Conservation (phyloP, 2,329 filamentous ascomycete species). For the Aspergillus japonicus region DNA sequence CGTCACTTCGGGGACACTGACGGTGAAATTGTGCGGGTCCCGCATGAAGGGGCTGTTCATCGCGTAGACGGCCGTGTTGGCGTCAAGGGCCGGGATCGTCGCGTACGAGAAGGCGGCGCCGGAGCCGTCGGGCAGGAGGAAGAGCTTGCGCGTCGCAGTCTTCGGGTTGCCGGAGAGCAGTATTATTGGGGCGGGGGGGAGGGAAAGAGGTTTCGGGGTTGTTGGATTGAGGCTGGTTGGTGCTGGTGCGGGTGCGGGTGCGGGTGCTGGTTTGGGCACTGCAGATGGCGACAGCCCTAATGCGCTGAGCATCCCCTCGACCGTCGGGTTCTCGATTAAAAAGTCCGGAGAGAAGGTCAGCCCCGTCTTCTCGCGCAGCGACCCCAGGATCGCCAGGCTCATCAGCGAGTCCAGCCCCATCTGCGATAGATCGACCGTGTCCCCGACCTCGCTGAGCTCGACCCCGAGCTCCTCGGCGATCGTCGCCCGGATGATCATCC, state of each 20-base stretch:
- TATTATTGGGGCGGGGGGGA: neutral
- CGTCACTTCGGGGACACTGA: conserved; percentile 35
- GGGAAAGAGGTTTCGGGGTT: too few relatives aligned
- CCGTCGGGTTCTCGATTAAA: too few relatives aligned
- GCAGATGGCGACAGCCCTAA: too few relatives aligned
- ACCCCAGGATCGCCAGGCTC: conserved; percentile 5
- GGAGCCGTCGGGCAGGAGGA: conserved; percentile 51
- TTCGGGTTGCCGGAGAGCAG: conserved; percentile 12
- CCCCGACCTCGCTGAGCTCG: neutral
- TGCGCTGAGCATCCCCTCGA: too few relatives aligned
- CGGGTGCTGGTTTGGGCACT: too few relatives aligned
- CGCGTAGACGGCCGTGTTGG: conserved; percentile 52
- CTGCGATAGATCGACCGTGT: neutral
- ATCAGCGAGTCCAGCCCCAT: conserved; percentile 12
- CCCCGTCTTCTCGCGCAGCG: neutral
- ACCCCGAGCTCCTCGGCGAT: conserved; percentile 7
- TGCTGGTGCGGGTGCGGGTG: too few relatives aligned
- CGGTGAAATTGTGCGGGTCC: conserved; percentile 28
- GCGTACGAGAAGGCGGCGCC: conserved; percentile 48
- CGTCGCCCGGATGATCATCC: neutral
- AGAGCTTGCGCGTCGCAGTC: conserved; percentile 29
- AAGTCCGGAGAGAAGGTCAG: neutral
- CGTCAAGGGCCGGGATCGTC: conserved; percentile 38
- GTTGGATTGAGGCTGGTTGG: too few relatives aligned
- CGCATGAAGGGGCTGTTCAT: conserved; percentile 46